These are phyloP conservation scores for Solanum neorickii DNA, from an alignment of 257 asterid species.

Conservation along the genomic window DNA sequence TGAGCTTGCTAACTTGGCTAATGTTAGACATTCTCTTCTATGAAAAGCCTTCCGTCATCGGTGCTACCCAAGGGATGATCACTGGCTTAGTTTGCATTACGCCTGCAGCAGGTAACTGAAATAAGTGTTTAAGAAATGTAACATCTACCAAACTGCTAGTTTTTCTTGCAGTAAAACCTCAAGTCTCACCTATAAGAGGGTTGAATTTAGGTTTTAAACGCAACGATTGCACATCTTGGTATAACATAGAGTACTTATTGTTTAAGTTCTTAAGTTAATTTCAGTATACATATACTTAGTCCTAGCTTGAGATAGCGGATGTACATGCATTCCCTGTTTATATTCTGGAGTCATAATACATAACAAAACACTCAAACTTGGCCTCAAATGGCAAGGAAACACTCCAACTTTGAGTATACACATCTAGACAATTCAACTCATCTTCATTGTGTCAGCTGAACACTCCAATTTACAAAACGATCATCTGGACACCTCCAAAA, in stretches of 20 bases:
- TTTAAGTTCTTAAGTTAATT: neutral
- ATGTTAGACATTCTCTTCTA: conserved; percentile 56
- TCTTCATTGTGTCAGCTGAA: neutral
- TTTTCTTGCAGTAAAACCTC: neutral
- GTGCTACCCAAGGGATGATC: conserved; percentile 83
- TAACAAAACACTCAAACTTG: neutral
- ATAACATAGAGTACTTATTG: neutral
- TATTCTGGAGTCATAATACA: neutral
- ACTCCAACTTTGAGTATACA: neutral
- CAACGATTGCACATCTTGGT: neutral
- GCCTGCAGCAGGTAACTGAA: conserved; percentile 60
- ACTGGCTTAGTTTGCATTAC: conserved; percentile 85
- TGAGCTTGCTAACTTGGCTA: conserved; percentile 74
- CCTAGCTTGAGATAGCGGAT: neutral
- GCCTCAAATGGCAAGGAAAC: neutral
- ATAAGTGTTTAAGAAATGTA: neutral
- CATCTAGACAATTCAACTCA: neutral
- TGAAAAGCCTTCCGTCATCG: conserved; percentile 67
- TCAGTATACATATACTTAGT: neutral
- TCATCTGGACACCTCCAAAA: neutral
- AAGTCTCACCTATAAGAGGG: neutral
- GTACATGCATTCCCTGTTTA: neutral
- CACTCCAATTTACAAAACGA: neutral
- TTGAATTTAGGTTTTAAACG: neutral
- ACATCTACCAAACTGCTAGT: neutral